Conservation (phyloP, 805 yeast genomes). For the Saccharomycopsis fermentans region DNA sequence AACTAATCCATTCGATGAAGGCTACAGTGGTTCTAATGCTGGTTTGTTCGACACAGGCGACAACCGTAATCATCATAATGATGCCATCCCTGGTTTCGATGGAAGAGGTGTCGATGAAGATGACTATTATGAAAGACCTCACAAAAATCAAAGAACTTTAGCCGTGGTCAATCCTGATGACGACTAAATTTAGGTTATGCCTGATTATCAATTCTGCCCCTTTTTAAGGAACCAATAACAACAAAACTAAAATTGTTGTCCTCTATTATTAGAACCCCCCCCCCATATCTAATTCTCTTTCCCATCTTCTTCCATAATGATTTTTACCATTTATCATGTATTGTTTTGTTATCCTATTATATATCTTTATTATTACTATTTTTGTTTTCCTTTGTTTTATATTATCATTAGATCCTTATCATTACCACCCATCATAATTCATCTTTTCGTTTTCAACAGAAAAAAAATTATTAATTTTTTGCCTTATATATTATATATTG, state of each 20-base stretch:
- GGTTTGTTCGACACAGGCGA: neutral
- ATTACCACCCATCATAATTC: neutral
- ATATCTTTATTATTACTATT: neutral
- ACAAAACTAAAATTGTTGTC: no score
- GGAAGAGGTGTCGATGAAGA: slow-evolving; percentile 3
- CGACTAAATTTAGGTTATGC: neutral
- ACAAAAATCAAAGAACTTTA: slow-evolving; percentile 3
- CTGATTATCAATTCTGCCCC: no score
- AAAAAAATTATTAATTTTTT: neutral
- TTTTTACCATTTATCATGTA: neutral
- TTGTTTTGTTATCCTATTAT: neutral
- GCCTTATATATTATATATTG: neutral
- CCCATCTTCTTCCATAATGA: neutral
- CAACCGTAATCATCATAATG: neutral
- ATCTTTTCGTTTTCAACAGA: neutral
- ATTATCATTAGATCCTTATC: neutral
- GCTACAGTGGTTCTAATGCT: slow-evolving; percentile 7
- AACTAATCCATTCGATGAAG: slow-evolving; percentile 19
- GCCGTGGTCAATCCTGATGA: slow-evolving; percentile 17
- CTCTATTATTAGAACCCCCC: neutral
- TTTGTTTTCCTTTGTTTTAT: neutral
- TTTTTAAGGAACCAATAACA: no score
- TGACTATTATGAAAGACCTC: slow-evolving; percentile 3
- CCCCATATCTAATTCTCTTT: neutral
- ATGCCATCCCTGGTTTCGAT: neutral